Base-by-base conservation (phyloP, 2,329 filamentous ascomycete species). In the Aureobasidium subglaciale region DNA sequence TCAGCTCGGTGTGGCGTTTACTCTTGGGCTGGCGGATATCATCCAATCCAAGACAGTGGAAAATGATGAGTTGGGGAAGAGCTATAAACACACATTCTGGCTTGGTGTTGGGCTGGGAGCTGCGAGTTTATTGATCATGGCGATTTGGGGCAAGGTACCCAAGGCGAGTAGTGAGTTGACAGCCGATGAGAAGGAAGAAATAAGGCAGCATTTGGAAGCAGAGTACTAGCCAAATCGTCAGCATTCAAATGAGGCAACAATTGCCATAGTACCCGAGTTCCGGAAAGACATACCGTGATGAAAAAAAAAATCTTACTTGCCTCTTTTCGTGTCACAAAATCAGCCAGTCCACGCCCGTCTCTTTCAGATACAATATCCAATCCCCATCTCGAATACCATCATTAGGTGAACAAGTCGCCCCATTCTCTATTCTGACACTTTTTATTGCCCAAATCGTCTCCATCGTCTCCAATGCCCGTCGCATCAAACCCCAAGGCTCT, bases 1-100 rank as follows among this genome's bases (percentile, higher is more conserved):
- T 27, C 87, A 88, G 63, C 75, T 91, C 6, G 85, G 85, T 9
- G 85, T 90, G 63, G 85, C 85, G 1, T 77, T 90, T 49, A 83
- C 84, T 71, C 75, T 90, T 7, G 86, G 85, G 0, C 78, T 90
- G 50, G 82, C 81, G 1, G 87, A 91, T 65, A 77, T 90, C 11
- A 69, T 73, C 4, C 73, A 72, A 25, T 77, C 80, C 0, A 74
- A 76, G 32, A 78, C 78, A 20, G 70, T 69, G 4, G 45, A 58
- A 25, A 27, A 45, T 22, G 45, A 54, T 9, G 34, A n/a, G 6
- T 13, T 22, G 4, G 30, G 45, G n/a, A 5, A 37, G 5, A 37
- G 34, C 10, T 37, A 37, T 16, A 37, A 37, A 16, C 7, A 37
- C 3, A 18, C n/a, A 2, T 37, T 37, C 7, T 37, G 34, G 34